Base-by-base conservation (phyloP, 805 yeast genomes). In the Nakazawaea peltata region DNA sequence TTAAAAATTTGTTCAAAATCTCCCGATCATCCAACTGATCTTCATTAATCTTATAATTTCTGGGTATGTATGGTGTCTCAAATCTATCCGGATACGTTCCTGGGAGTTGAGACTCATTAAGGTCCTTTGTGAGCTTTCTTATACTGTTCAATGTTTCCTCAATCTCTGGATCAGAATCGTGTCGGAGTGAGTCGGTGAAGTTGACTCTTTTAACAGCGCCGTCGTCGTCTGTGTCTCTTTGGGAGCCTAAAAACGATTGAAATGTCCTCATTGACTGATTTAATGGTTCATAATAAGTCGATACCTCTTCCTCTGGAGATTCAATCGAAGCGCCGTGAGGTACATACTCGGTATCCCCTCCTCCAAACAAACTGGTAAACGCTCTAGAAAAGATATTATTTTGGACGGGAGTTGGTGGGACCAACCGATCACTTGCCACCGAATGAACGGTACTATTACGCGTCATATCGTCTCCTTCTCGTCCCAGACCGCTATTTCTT, bases 331-430 rank as follows among this genome's bases (percentile, higher is more conserved):
- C 23, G 22, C 13, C 27, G 14, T 12, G 10, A n/a, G 27, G 27
- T 15, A 8, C 27, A 12, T n/a, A 15, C 8, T 27, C 30, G 15
- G n/a, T 5, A 18, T 12, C 19, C 5, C n/a, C 19, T 4, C 17
- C 4, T 12, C 37, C 41, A 30, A 37, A 37, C 23, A 36, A 19
- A 19, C 28, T 16, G 12, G 12, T 26, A 26, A 35, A 36, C 16
- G 40, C 34, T 29, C 37, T 31, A 15, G 40, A 25, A 16, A 39
- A 39, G 13, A 39, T 16, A 21, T 36, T 36, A 15, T 26, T 21
- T 17, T 27, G 28, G n/a, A 23, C 28, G 9, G 40, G 36, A 5
- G 39, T 39, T 12, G 39, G 40, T 11, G 41, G 41, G n/a, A 30
- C 24, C 21, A 36, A 21, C 9, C 31, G 15, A n/a, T 26, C 32